These are phyloP conservation scores for Torrubiella hemipterigena DNA, from an alignment of 2,329 filamentous ascomycete species.

Conservation along the genomic window DNA sequence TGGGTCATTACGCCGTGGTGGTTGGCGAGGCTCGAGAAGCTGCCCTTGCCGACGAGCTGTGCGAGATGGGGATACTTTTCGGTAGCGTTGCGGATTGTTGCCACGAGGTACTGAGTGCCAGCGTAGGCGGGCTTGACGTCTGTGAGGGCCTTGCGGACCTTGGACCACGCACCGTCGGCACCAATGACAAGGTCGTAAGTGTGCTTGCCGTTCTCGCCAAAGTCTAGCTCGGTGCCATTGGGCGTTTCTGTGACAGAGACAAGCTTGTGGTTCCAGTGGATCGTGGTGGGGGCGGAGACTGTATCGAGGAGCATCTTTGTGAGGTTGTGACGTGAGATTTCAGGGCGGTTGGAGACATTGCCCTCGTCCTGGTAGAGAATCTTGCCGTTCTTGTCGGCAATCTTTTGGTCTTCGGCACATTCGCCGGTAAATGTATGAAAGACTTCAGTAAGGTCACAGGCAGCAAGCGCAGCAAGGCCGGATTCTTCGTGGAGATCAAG, in stretches of 20 bases:
- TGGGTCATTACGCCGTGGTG: constrained; percentile 8
- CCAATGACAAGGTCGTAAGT: constrained; percentile 27
- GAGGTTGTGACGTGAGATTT: constrained; percentile 25
- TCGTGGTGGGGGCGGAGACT: constrained; percentile 14
- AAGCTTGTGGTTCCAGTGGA: constrained; percentile 16
- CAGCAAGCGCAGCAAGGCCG: constrained; percentile 30
- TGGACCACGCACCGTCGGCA: constrained; percentile 25
- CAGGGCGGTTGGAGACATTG: constrained; percentile 15
- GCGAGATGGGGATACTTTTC: constrained; percentile 35
- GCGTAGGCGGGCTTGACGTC: constrained; percentile 3
- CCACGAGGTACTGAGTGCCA: constrained; percentile 2
- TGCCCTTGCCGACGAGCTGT: constrained; percentile 26
- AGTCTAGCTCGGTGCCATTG: constrained; percentile 18
- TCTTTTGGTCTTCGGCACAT: constrained; percentile 25
- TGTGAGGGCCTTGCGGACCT: constrained; percentile 19
- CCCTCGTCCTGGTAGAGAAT: constrained; percentile 12
- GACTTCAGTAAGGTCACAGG: constrained; percentile 41
- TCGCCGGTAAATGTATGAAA: constrained; percentile 54
- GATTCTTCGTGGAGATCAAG: constrained; percentile 36
- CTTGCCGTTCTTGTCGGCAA: constrained; percentile 17
- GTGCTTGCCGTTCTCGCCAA: constrained; percentile 19
- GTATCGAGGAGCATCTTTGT: constrained; percentile 20
- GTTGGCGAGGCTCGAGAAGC: constrained; percentile 15
- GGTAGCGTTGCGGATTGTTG: constrained; percentile 14
- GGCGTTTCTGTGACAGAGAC: not conserved